phyloP scores from a whole-genome alignment of 768 basidiomycete species.

The Crassisporium funariophilum region DNA sequence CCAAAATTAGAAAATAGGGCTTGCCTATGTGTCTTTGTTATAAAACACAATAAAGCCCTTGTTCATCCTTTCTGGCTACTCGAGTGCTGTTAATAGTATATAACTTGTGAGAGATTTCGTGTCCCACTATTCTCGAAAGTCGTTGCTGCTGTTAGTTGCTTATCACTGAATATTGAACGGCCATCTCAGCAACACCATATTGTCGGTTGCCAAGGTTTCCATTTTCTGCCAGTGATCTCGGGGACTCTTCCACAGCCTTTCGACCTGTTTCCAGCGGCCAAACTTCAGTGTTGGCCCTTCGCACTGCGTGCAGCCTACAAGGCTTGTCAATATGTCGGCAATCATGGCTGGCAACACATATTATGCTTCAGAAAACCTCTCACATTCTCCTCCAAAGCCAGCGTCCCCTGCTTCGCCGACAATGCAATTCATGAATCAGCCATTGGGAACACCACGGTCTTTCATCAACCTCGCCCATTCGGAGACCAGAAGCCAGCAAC shows the following conservation, averaged over 20 bases:
- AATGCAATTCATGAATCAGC: slow-evolving; percentile 38
- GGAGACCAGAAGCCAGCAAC: slow-evolving; percentile 42
- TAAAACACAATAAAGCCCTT: too few relatives aligned
- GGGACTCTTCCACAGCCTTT: slow-evolving; percentile 5
- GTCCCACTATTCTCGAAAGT: too few relatives aligned
- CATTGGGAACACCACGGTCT: slow-evolving; percentile 36
- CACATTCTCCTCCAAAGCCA: slow-evolving; percentile 41
- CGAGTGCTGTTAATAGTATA: too few relatives aligned
- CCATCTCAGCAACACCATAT: too few relatives aligned
- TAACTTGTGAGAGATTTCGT: too few relatives aligned
- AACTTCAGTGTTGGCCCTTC: too few relatives aligned
- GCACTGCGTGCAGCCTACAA: too few relatives aligned
- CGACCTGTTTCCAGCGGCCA: background rate
- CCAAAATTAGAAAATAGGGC: too few relatives aligned
- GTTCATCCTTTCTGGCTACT: too few relatives aligned
- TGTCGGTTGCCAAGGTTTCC: slow-evolving; percentile 20
- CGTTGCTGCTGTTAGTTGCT: too few relatives aligned
- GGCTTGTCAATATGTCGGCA: slow-evolving; percentile 29
- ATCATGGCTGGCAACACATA: slow-evolving; percentile 33
- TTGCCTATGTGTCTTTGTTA: too few relatives aligned
- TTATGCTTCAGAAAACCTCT: slow-evolving; percentile 35
- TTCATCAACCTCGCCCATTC: slow-evolving; percentile 39
- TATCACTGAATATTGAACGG: too few relatives aligned
- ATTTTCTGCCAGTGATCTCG: slow-evolving; percentile 13
- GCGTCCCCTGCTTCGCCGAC: slow-evolving; percentile 47